Evolutionary conservation across 164 flowering plant species (phyloP).

Genomic region (Pachysandra terminalis): DNA sequence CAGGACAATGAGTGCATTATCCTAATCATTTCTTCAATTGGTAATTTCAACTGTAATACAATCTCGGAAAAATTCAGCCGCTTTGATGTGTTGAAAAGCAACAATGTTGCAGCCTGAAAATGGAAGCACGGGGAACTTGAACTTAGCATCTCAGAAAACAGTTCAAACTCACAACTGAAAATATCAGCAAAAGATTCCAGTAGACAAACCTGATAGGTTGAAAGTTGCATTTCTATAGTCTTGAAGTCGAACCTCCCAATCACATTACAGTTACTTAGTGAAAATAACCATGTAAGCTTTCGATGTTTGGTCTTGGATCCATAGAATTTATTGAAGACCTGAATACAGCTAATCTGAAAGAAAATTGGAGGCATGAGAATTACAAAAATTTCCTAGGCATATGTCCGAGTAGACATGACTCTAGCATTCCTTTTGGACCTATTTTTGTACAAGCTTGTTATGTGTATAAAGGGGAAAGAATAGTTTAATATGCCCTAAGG

Average conservation of each 20-base stretch:
- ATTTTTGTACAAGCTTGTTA: too few species aligned
- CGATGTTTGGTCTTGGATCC: constrained; percentile 25
- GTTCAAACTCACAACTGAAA: too few species aligned
- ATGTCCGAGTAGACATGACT: too few species aligned
- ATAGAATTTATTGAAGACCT: constrained; percentile 26
- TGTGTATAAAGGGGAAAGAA: too few species aligned
- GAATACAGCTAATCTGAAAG: constrained; percentile 29
- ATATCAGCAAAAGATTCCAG: too few species aligned
- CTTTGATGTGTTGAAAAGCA: constrained; percentile 36
- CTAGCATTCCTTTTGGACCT: too few species aligned
- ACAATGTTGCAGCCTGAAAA: constrained; percentile 32
- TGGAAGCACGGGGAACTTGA: neutral
- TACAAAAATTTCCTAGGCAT: too few species aligned
- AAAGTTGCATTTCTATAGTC: constrained; percentile 27
- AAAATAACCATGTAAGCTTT: too few species aligned
- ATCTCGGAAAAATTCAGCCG: constrained; percentile 37
- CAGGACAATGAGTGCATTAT: too few species aligned
- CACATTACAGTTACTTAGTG: constrained; percentile 34
- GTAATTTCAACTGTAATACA: too few species aligned
- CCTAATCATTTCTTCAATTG: too few species aligned
- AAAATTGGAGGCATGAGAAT: neutral
- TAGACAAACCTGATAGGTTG: constrained; percentile 40
- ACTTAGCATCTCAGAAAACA: constrained; percentile 1
- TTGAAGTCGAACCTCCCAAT: constrained; percentile 31
- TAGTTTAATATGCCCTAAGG: too few species aligned